These are phyloP conservation scores for Boletus tomentosulus DNA, from an alignment of 768 basidiomycete species.

Conservation along the genomic window DNA sequence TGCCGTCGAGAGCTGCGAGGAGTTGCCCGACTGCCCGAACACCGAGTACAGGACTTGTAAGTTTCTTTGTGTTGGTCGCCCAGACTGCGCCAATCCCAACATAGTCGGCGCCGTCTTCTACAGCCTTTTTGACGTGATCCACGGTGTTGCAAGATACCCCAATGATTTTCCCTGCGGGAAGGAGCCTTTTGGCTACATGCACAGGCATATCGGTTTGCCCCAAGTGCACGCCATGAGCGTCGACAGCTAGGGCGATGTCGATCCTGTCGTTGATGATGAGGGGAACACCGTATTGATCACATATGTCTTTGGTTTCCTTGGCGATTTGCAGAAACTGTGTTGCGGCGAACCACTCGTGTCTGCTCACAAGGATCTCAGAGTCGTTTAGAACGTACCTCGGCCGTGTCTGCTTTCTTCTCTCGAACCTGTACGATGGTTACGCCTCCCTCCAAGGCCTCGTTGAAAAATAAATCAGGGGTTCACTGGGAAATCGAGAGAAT, in stretches of 20 bases:
- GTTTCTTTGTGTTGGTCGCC: slow-evolving; percentile 74
- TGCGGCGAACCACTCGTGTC: not conserved
- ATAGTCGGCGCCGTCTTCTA: slow-evolving; percentile 71
- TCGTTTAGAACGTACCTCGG: slow-evolving; percentile 52
- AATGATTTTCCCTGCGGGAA: slow-evolving; percentile 68
- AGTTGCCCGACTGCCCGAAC: slow-evolving; percentile 68
- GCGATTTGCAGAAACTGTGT: slow-evolving; percentile 76
- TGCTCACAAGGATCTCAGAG: not conserved
- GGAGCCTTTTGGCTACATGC: slow-evolving; percentile 55
- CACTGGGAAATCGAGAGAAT: not conserved
- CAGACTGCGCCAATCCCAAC: slow-evolving; percentile 86
- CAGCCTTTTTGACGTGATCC: slow-evolving; percentile 59
- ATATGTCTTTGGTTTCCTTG: slow-evolving; percentile 60
- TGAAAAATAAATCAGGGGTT: not conserved
- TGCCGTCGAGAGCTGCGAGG: slow-evolving; percentile 60
- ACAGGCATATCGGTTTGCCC: slow-evolving; percentile 87
- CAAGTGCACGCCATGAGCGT: slow-evolving; percentile 79
- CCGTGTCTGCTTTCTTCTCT: slow-evolving; percentile 80
- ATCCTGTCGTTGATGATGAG: slow-evolving; percentile 85
- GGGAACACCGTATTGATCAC: slow-evolving; percentile 73
- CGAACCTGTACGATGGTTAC: slow-evolving; percentile 88
- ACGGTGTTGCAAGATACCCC: slow-evolving; percentile 76
- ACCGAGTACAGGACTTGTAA: slow-evolving; percentile 61
- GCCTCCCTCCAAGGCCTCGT: slow-evolving; percentile 75
- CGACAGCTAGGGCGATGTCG: slow-evolving; percentile 78